A percentile compares a stretch with the other conserved stretches of the same genome.
These are phyloP conservation scores for Raffaelea albimanens DNA, from an alignment of 2,329 filamentous ascomycete genomes.

Conservation along the genomic window DNA sequence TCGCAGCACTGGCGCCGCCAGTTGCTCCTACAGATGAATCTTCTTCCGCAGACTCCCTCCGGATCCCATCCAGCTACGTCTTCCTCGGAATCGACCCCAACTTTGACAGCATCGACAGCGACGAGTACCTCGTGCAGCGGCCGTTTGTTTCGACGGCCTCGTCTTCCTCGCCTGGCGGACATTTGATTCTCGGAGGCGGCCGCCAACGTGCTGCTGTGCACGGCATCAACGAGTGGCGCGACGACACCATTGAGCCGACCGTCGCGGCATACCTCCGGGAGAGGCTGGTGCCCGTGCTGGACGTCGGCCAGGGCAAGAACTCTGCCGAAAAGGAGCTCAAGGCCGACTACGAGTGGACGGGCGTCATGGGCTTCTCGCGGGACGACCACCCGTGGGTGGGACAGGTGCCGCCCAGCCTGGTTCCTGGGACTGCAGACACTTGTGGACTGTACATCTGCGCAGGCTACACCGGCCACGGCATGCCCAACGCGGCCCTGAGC, in stretches of 20 bases:
- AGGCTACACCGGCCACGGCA: slow-evolving; percentile 67
- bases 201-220: slow-evolving; percentile 42
- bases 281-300: slow-evolving; percentile 31
- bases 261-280: slow-evolving; percentile 47
- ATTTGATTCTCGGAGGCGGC: slow-evolving; percentile 65
- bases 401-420: slow-evolving; percentile 39
- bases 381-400: slow-evolving; percentile 66
- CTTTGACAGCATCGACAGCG: slow-evolving; percentile 28
- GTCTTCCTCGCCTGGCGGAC: slow-evolving; percentile 25
- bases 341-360: slow-evolving; percentile 61
- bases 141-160: slow-evolving; percentile 21
- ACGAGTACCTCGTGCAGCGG: slow-evolving; percentile 69
- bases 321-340: slow-evolving; percentile 25
- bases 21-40: background rate
- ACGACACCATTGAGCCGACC: slow-evolving; percentile 25
- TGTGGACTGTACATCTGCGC: slow-evolving; percentile 53
- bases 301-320: slow-evolving; percentile 20
- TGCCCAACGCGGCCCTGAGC: slow-evolving; percentile 62
- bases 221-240: slow-evolving; percentile 27
- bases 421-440: slow-evolving; percentile 19
- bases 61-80: slow-evolving; percentile 47
- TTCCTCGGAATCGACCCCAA: slow-evolving; percentile 38
- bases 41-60: background rate
- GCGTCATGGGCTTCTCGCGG: slow-evolving; percentile 67
- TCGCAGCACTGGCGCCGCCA: slow-evolving; percentile 54